These are phyloP conservation scores for Spinacia oleracea DNA, from an alignment of 179 eudicot species.

Conservation along the genomic window DNA sequence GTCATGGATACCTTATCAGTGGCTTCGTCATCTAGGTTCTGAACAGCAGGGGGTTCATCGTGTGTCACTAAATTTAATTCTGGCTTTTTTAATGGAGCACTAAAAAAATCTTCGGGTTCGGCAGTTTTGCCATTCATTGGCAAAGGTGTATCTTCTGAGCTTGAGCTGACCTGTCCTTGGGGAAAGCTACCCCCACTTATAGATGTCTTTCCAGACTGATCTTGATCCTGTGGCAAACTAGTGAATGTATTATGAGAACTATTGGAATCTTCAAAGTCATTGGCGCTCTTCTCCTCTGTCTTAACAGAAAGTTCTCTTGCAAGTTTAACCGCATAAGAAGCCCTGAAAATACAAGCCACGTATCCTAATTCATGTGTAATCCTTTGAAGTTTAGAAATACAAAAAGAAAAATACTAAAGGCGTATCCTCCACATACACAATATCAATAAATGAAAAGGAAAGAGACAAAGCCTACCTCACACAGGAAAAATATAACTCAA, in stretches of 20 bases:
- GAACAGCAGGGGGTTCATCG: conserved; percentile 40
- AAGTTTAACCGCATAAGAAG: conserved; percentile 86
- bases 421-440: conserved; percentile 1
- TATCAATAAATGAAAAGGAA: background rate
- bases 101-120: conserved; percentile 33
- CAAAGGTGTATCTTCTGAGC: conserved; percentile 77
- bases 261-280: conserved; percentile 71
- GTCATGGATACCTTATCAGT: conserved; percentile 43
- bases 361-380: background rate
- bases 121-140: conserved; percentile 34
- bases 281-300: conserved; percentile 66
- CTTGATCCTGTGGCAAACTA: conserved; percentile 90
- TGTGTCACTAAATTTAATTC: conserved; percentile 31
- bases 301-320: conserved; percentile 72
- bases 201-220: conserved; percentile 80
- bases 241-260: conserved; percentile 91
- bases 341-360: conserved; percentile 55
- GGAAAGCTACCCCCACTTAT: conserved; percentile 78
- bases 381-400: background rate
- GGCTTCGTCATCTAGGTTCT: conserved; percentile 40
- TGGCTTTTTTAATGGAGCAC: conserved; percentile 24
- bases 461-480: conserved; percentile 58
- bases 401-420: background rate
- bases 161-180: conserved; percentile 72
- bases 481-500: conserved; percentile 94